Evolutionary conservation across 345 rosid species (phyloP), one percentile per base, ranked within the genome.

Genomic region (Camelina neglecta): DNA sequence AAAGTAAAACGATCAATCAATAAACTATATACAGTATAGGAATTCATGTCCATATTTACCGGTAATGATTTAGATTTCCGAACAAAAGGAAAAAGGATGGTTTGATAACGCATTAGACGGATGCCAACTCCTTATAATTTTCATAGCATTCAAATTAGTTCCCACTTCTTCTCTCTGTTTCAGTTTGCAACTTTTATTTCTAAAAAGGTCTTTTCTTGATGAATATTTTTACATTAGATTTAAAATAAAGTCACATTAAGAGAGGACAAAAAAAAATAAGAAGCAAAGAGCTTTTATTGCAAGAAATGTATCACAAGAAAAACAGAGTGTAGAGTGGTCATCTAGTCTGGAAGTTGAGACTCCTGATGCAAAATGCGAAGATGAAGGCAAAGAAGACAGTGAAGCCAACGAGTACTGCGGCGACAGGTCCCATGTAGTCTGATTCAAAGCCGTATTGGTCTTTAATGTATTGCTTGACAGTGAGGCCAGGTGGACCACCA

Each of bases 271-370:
- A 11, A 50, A 58, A 6, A 4, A 15, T 15, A 4, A 1, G 38
- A 24, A 67, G 24, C 13, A 67, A 59, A 67, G 12, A 59, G 53
- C 4, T 51, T 48, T 48, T 26, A 60, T 67, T 60, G 48, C 69
- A 68, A 42, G 26, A 53, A 41, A 20, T 42, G 31, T 60, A 42
- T 33, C 57, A 31, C 69, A 59, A 8, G n/a, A 36, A 50, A 26
- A 26, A 68, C 24, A 60, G 16, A 60, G 26, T 20, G 12, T 7
- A 35, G 12, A 13, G 24, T 18, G 5, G 5, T 72, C 59, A 78
- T 73, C 81, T 78, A 53, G 73, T 67, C 85, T 91, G 97, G 89
- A 93, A 93, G 88, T 93, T 89, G 65, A 93, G 87, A 23, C 86
- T 81, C 78, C 61, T 87, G 67, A 86, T 87, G 86, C 97, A 88